Percentiles rank a stretch among this genome's conserved stretches.
Evolutionary conservation across 345 rosid genomes (phyloP).

Genomic region (Eutrema heterophyllum): DNA sequence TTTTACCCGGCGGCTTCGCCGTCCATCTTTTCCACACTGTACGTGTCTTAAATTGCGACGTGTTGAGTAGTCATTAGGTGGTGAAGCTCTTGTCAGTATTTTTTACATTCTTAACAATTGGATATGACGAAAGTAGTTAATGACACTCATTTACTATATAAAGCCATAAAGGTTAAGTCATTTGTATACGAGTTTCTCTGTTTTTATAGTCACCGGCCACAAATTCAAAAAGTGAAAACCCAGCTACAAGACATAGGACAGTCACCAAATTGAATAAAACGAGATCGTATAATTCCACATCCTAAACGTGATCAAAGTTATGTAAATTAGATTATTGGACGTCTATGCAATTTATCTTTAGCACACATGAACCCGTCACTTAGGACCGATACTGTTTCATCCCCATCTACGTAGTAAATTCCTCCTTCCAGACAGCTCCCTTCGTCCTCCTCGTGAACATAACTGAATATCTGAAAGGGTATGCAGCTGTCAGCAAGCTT

Average conservation of each 20-base stretch:
- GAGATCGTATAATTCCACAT: not conserved
- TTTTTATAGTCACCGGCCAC: slow-evolving; percentile 8
- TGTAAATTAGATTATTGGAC: not conserved
- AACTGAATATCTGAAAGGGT: no score
- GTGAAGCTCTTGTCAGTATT: not conserved
- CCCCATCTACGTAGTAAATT: no score
- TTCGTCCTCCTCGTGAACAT: no score
- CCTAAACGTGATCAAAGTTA: not conserved
- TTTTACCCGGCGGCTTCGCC: not conserved
- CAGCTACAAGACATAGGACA: not conserved
- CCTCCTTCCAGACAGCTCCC: no score
- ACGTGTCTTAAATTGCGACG: not conserved
- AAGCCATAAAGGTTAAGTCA: not conserved
- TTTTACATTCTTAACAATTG: not conserved
- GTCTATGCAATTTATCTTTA: not conserved
- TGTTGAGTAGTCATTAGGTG: not conserved
- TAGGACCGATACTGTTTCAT: no score
- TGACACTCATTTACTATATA: not conserved
- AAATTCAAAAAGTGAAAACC: not conserved
- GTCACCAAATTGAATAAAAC: not conserved
- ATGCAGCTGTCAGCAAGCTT: slow-evolving; percentile 20
- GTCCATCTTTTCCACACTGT: not conserved
- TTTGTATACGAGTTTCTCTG: not conserved
- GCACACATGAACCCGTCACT: no score
- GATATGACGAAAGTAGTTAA: not conserved